A percentile compares a stretch with the other conserved stretches of the same genome.
Conservation (phyloP, 805 yeast genomes). For the Candida chilensis region DNA sequence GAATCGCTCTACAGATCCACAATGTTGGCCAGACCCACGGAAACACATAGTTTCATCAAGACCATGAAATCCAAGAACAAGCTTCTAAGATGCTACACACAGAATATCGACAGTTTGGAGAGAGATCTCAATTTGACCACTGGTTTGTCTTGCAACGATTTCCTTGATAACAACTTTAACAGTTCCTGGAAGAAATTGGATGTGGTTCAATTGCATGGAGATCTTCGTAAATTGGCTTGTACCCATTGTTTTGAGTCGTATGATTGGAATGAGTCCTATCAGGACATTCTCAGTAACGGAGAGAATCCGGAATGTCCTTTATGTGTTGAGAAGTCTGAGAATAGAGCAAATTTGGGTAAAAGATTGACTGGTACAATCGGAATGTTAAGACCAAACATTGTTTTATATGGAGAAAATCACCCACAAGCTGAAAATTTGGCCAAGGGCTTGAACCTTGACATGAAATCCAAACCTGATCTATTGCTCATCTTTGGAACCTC, state of each 20-base stretch:
- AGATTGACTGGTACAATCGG: conserved; percentile 68
- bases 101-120: conserved; percentile 89
- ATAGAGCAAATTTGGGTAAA: conserved; percentile 61
- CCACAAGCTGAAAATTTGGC: conserved; percentile 80
- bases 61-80: conserved; percentile 52
- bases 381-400: conserved; percentile 77
- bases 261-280: conserved; percentile 52
- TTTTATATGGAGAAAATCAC: conserved; percentile 89
- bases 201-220: conserved; percentile 89
- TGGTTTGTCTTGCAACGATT: conserved; percentile 26
- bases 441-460: conserved; percentile 56
- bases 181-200: conserved; percentile 55
- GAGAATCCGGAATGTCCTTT: conserved; percentile 68
- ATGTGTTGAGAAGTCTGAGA: conserved; percentile 49
- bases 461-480: conserved; percentile 62
- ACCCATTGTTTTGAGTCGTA: conserved; percentile 53
- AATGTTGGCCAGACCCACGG: conserved; percentile 65
- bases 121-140: conserved; percentile 50
- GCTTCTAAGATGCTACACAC: conserved; percentile 83
- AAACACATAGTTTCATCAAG: conserved; percentile 70
- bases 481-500: conserved; percentile 91
- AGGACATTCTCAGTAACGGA: conserved; percentile 44
- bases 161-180: conserved; percentile 9
- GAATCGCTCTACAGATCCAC: conserved; percentile 64
- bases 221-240: conserved; percentile 68